Percentiles rank a stretch among this genome's conserved stretches.
Conservation (phyloP, 192 early-diverging fungal genomes). For the Coemansia furcata region DNA sequence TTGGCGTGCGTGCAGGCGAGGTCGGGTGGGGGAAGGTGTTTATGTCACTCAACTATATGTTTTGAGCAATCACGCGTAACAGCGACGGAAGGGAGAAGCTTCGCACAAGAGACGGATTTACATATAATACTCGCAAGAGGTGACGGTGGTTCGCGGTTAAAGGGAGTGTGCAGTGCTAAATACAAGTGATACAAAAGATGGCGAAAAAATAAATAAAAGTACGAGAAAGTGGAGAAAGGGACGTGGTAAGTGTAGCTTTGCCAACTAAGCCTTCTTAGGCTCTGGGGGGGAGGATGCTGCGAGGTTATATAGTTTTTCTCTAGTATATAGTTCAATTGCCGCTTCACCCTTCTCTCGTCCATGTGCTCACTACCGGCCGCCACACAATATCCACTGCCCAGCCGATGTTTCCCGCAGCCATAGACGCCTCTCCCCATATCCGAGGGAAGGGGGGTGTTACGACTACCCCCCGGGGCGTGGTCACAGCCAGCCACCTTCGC, state of each 20-base stretch:
- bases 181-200: constrained; percentile 3
- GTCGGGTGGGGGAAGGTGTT: background rate
- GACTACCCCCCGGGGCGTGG: background rate
- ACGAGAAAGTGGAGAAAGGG: background rate
- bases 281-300: background rate
- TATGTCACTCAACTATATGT: background rate
- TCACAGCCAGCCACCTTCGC: background rate
- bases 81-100: background rate
- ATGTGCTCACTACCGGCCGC: background rate
- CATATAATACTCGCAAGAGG: background rate
- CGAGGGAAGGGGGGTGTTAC: background rate
- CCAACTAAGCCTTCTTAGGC: background rate
- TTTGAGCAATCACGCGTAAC: background rate
- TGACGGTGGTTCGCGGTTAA: background rate
- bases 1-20: background rate
- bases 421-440: background rate
- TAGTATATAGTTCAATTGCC: background rate
- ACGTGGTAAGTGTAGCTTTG: background rate
- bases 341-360: background rate
- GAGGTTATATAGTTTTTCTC: background rate
- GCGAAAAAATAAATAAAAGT: background rate
- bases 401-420: constrained; percentile 1
- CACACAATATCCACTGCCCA: constrained; percentile 2
- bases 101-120: background rate
- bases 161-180: background rate